Evolutionary conservation across 768 basidiomycete genomes (phyloP).

Genomic region (Calocybe cyanea): DNA sequence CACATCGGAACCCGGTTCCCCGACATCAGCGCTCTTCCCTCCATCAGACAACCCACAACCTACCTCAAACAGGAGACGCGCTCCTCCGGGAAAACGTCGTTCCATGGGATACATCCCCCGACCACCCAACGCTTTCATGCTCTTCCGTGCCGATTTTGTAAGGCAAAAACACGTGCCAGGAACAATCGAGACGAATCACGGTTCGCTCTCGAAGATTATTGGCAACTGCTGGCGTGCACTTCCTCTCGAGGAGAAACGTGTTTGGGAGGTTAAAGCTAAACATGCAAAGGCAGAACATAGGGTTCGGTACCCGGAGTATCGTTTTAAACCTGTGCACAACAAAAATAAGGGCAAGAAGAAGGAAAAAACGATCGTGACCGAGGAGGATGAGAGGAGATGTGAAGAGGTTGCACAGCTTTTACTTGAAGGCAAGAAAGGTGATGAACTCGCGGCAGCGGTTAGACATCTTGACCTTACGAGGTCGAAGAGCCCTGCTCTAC

Average conservation of each 20-base stretch:
- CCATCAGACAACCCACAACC: slow-evolving; percentile 41
- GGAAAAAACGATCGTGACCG: slow-evolving; percentile 32
- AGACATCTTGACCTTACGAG: slow-evolving; percentile 44
- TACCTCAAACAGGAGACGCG: slow-evolving; percentile 40
- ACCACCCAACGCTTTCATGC: slow-evolving; percentile 84
- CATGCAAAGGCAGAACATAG: slow-evolving; percentile 73
- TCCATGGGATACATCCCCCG: slow-evolving; percentile 68
- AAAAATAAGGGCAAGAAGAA: slow-evolving; percentile 41
- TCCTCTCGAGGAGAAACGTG: slow-evolving; percentile 63
- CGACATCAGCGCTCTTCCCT: slow-evolving; percentile 46
- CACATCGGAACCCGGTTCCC: slow-evolving; percentile 27
- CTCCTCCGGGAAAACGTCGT: slow-evolving; percentile 59
- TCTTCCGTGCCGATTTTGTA: slow-evolving; percentile 81
- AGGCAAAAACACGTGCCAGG: slow-evolving; percentile 76
- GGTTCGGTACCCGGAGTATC: slow-evolving; percentile 62
- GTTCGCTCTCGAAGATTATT: slow-evolving; percentile 40
- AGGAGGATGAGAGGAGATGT: slow-evolving; percentile 63
- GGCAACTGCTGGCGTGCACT: slow-evolving; percentile 73
- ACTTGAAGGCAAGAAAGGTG: slow-evolving; percentile 67
- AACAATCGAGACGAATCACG: slow-evolving; percentile 47
- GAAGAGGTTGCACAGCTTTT: slow-evolving; percentile 63
- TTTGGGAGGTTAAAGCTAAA: slow-evolving; percentile 73
- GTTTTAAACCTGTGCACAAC: slow-evolving; percentile 52
- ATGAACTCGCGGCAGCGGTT: slow-evolving; percentile 60
- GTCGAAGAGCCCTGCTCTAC: slow-evolving; percentile 12